Evolutionary conservation across 345 rosid genomes (phyloP), one percentile per base, ranked within the genome.

Genomic region (Diplotaxis tenuifolia): DNA sequence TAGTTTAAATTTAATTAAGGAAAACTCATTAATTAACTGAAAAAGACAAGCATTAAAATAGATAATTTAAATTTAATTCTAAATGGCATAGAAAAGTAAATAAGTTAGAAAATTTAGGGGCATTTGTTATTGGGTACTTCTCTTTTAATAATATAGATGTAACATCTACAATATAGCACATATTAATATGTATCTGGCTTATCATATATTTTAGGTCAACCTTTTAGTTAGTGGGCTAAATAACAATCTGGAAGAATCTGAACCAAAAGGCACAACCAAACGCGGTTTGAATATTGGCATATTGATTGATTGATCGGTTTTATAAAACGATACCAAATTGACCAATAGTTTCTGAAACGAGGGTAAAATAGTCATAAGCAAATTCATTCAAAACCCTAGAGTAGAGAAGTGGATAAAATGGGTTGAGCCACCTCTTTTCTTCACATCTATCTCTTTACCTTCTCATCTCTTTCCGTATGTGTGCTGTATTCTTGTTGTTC

Each of bases 361-460:
- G 73, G 68, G 34, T 10, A 68, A 68, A 61, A 52, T 61, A 52
- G 78, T 75, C 47, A 75, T 21, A 50, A 49, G 9, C 50, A 9
- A 27, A 12, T 34, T 8, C 10, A 36, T 0, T 50, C 29, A 61
- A 61, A 75, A 1, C 78, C 78, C 78, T 75, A 75, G 68, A 68
- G 11, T 2, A 47, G 5, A 49, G 22, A 68, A 19, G 57, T 52
- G 47, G 0, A 68, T 75, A 75, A 27, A 75, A 50, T 18, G 45
- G 62, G 49, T 7, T 14, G 32, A 45, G 78, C 78, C 73, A 61
- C 72, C 8, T 4, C 19, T 45, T 6, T 6, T 50, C 67, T 3
- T 15, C 6, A 66, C 67, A 25, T 12, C 31, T 14, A 5, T 56
- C 25, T 68, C 40, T 36, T 3, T 36, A 3, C n/a, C 9, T n/a